Evolutionary conservation across 352 stramenopile species (phyloP).

Genomic region (Thalassiosira oceanica): DNA sequence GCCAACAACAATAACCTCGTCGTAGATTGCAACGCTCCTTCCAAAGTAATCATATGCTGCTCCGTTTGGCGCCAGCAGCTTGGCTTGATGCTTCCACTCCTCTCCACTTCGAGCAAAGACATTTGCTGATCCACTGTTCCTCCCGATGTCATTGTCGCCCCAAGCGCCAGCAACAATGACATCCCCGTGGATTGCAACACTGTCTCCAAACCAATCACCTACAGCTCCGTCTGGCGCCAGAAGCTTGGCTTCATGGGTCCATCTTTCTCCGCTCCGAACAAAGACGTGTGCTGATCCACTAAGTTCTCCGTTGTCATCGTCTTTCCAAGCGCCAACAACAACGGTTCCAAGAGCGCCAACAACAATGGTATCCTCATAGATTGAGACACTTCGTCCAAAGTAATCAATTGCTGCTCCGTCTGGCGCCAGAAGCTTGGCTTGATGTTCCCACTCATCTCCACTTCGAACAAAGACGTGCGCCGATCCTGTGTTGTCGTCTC

Average conservation of each 20-base stretch:
- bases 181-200: not conserved
- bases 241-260: slow-evolving; percentile 9
- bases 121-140: not conserved
- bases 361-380: not conserved
- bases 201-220: not conserved
- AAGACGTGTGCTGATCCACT: slow-evolving; percentile 3
- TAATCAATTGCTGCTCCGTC: not conserved
- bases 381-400: slow-evolving; percentile 1
- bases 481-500: not conserved
- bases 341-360: too few species aligned
- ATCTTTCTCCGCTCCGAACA: slow-evolving; percentile 2
- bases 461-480: slow-evolving; percentile 1
- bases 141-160: not conserved
- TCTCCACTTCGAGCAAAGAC: slow-evolving; percentile 7
- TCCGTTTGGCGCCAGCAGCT: slow-evolving; percentile 2
- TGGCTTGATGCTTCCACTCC: slow-evolving; percentile 3
- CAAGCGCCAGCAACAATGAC: not conserved
- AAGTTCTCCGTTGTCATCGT: not conserved
- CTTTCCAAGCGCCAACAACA: too few species aligned
- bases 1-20: slow-evolving; percentile 1
- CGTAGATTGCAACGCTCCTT: not conserved
- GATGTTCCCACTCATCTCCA: not conserved
- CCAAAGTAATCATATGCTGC: slow-evolving; percentile 1
- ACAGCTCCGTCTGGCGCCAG: not conserved
- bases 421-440: not conserved